phyloP scores from a whole-genome alignment of 2,329 filamentous ascomycete species.

The Talaromyces sp. region DNA sequence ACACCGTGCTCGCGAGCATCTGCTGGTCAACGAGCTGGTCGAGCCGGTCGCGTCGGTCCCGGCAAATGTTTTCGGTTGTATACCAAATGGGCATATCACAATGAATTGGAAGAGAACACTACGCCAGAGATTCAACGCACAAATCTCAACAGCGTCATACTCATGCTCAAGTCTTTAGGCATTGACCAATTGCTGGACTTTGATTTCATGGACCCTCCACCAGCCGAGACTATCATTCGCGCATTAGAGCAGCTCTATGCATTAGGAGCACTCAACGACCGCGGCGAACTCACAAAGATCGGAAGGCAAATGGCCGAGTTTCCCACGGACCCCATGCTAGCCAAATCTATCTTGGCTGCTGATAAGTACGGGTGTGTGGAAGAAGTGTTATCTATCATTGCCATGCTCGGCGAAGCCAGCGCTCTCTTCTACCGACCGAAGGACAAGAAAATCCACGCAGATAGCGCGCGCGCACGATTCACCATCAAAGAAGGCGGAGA shows the following conservation, averaged over 20 bases:
- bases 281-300: slow-evolving; percentile 81
- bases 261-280: slow-evolving; percentile 80
- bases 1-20: slow-evolving; percentile 88
- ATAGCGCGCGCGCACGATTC: slow-evolving; percentile 82
- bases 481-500: slow-evolving; percentile 88
- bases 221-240: slow-evolving; percentile 81
- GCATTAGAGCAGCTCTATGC: slow-evolving; percentile 89
- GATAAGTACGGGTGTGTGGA: slow-evolving; percentile 90
- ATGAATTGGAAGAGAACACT: slow-evolving; percentile 87
- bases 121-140: slow-evolving; percentile 90
- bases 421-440: slow-evolving; percentile 92
- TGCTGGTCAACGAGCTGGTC: slow-evolving; percentile 86
- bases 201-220: slow-evolving; percentile 92
- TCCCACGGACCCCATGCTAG: slow-evolving; percentile 84
- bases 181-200: slow-evolving; percentile 92
- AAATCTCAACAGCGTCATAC: slow-evolving; percentile 75
- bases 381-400: slow-evolving; percentile 87
- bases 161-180: slow-evolving; percentile 81
- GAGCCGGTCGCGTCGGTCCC: slow-evolving; percentile 84
- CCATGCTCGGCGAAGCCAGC: slow-evolving; percentile 84
- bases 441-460: slow-evolving; percentile 94
- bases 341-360: slow-evolving; percentile 80
- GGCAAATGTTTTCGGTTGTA: slow-evolving; percentile 93
- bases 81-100: slow-evolving; percentile 89
- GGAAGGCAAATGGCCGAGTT: slow-evolving; percentile 95